Evolutionary conservation across 225 moss, liverwort and hornwort species (phyloP), one percentile per base, ranked within the genome.

Genomic region (Takakia lepidozioides): DNA sequence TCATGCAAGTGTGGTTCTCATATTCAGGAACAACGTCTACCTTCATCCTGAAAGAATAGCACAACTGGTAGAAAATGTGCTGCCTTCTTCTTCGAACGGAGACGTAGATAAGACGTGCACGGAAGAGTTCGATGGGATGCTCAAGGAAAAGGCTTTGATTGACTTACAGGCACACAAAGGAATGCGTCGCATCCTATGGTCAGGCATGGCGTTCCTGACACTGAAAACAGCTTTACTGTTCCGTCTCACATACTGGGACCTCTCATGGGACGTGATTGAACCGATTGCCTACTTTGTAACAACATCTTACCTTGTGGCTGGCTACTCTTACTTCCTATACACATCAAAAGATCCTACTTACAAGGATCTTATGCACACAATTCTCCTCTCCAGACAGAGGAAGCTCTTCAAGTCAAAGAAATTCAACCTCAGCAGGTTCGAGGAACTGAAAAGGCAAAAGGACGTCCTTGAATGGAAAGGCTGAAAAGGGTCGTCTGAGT

Each of bases 211-310:
- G 25, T 66, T 39, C 2, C 74, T 98, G 0, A 87, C 87, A 29
- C 46, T 67, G 19, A 82, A 87, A 55, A 72, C 76, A 20, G 28
- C 76, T 25, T 29, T 87, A 8, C 85, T 98, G 55, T 87, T 91
- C 59, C 82, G 95, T 40, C 73, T 98, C 11, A 98, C 95, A 3
- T 98, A 80, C 45, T 98, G 95, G 95, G 95, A 98, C 43, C 58
- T 98, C 19, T 98, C 95, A 2, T 98, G 95, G 95, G 95, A 98
- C 41, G 84, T 98, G 20, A 91, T 98, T 82, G 95, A 91, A 66
- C 95, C 95, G 8, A 55, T 98, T 14, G 91, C 90, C 7, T 98
- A 90, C 38, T 90, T 91, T 40, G 74, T 75, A 25, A 90, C 90
- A 10, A 80, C 90, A 2, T 66, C 72, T 4, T 87, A 84, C 5